A percentile compares a stretch with the other conserved stretches of the same genome.
Conservation (phyloP, 1,284 basidiomycete species). For the Amylostereum areolatum region DNA sequence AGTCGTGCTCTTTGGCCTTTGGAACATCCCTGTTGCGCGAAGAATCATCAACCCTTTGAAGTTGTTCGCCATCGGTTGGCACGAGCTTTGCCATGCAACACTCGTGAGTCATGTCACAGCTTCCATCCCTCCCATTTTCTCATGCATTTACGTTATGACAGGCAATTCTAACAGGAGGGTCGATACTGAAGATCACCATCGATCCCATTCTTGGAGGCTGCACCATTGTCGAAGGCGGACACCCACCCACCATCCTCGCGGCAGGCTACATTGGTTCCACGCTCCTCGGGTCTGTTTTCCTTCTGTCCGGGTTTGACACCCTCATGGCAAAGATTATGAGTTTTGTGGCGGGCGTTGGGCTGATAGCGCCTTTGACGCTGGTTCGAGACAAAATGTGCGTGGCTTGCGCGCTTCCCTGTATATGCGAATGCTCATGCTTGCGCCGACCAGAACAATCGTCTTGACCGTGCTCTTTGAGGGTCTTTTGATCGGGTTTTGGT, state of each 20-base stretch:
- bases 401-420: not conserved
- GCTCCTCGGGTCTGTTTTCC: slow-evolving; percentile 70
- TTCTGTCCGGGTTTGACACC: slow-evolving; percentile 74
- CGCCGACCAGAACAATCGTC: slow-evolving; percentile 59
- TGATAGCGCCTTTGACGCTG: slow-evolving; percentile 68
- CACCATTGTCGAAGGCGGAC: slow-evolving; percentile 70
- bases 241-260: slow-evolving; percentile 60
- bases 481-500: slow-evolving; percentile 78
- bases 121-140: not conserved
- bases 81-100: slow-evolving; percentile 77
- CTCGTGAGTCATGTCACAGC: slow-evolving; percentile 40
- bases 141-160: slow-evolving; percentile 17
- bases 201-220: slow-evolving; percentile 78
- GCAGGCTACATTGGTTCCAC: slow-evolving; percentile 78
- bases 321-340: slow-evolving; percentile 78
- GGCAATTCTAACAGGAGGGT: slow-evolving; percentile 74
- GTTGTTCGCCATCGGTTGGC: slow-evolving; percentile 78
- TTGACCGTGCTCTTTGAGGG: slow-evolving; percentile 70
- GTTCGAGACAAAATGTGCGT: slow-evolving; percentile 77
- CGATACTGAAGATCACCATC: slow-evolving; percentile 70
- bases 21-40: slow-evolving; percentile 74
- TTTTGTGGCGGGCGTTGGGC: slow-evolving; percentile 71
- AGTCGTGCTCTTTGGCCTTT: slow-evolving; percentile 75
- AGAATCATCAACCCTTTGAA: slow-evolving; percentile 75
- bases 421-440: slow-evolving; percentile 1